A percentile compares a stretch with the other conserved stretches of the same genome.
Conservation (phyloP, 805 yeast species). For the Saccharomycopsis amapae region DNA sequence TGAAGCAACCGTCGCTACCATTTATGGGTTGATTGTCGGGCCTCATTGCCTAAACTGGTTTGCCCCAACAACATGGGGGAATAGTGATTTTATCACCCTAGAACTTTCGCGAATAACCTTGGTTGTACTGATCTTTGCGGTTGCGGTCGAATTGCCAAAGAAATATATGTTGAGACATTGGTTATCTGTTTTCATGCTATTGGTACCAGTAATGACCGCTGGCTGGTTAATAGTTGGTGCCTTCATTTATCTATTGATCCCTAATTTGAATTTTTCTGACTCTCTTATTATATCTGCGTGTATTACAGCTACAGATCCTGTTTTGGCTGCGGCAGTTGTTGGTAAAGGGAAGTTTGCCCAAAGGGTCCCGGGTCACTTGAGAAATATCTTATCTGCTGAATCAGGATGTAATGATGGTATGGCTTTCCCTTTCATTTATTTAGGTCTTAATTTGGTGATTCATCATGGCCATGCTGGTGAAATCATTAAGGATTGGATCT, state of each 20-base stretch:
- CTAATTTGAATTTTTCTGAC: constrained; percentile 62
- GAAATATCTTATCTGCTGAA: constrained; percentile 77
- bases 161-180: constrained; percentile 83
- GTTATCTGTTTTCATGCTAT: constrained; percentile 63
- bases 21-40: constrained; percentile 81
- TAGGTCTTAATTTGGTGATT: constrained; percentile 62
- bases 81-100: constrained; percentile 71
- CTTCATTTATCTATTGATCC: constrained; percentile 72
- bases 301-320: constrained; percentile 93
- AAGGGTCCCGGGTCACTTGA: constrained; percentile 87
- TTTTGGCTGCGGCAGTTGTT: constrained; percentile 89
- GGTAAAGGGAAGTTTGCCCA: constrained; percentile 90
- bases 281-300: constrained; percentile 77
- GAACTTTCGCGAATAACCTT: constrained; percentile 79
- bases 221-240: constrained; percentile 85
- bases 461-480: constrained; percentile 57
- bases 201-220: constrained; percentile 81
- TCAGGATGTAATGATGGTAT: constrained; percentile 92
- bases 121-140: constrained; percentile 87
- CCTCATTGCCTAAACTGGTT: constrained; percentile 85
- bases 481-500: constrained; percentile 75
- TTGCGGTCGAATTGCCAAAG: constrained; percentile 87
- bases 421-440: constrained; percentile 85
- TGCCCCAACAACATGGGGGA: constrained; percentile 78
- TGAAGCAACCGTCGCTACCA: constrained; percentile 83